These are phyloP conservation scores for Botrytis aclada DNA, from an alignment of 2,329 filamentous ascomycete genomes.

Conservation along the genomic window DNA sequence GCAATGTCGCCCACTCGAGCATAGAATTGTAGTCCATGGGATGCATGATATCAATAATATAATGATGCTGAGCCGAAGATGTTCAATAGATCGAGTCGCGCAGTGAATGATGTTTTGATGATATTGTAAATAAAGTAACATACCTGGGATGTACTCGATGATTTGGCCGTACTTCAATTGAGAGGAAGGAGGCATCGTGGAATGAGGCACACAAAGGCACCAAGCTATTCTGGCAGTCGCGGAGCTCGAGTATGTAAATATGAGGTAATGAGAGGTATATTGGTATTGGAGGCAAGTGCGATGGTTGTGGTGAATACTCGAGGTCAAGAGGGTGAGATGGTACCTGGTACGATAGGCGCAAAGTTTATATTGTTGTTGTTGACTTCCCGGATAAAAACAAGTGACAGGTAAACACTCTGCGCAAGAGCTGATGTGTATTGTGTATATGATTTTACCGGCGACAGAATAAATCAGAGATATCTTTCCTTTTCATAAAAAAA, in stretches of 20 bases:
- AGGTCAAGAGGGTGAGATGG: background rate
- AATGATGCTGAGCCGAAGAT: constrained; percentile 28
- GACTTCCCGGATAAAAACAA: background rate
- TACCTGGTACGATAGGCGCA: background rate
- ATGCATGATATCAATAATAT: constrained; percentile 25
- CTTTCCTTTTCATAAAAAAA: constrained; percentile 1
- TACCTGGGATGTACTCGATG: constrained; percentile 95
- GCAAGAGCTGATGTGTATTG: background rate
- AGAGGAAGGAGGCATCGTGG: constrained; percentile 45
- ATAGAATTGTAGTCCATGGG: constrained; percentile 26
- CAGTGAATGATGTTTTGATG: constrained; percentile 17
- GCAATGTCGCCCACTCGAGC: constrained; percentile 31
- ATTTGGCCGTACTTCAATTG: constrained; percentile 70
- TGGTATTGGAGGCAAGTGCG: background rate
- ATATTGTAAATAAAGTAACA: constrained; percentile 32
- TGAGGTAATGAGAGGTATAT: background rate
- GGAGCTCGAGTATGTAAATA: background rate
- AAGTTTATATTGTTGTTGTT: constrained; percentile 12
- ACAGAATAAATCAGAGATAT: background rate
- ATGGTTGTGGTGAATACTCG: background rate
- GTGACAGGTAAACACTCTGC: background rate
- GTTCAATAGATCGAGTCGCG: constrained; percentile 22
- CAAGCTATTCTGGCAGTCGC: constrained; percentile 7
- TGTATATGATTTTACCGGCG: background rate
- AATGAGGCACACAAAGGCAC: constrained; percentile 11